Evolutionary conservation across 805 yeast genomes (phyloP).

Genomic region (Candida vaughaniae): DNA sequence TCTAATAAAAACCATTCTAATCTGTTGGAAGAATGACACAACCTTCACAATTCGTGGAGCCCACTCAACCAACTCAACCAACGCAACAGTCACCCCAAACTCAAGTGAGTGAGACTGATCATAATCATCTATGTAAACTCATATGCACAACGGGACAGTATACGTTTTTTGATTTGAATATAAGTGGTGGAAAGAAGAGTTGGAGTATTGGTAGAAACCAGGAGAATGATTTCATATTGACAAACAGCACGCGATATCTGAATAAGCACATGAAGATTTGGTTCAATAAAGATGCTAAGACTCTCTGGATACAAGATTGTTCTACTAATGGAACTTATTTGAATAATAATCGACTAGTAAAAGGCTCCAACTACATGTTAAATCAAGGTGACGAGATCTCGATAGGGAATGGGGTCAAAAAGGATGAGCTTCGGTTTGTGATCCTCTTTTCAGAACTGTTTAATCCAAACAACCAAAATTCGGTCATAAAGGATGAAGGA

Average conservation of each 20-base stretch:
- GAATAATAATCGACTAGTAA: conserved; percentile 70
- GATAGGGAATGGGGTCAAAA: conserved; percentile 81
- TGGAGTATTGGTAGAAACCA: conserved; percentile 79
- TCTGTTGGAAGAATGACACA: no score
- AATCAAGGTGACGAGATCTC: conserved; percentile 93
- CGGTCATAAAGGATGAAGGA: conserved; percentile 46
- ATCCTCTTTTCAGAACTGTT: conserved; percentile 46
- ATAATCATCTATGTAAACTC: conserved; percentile 48
- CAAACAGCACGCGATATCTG: conserved; percentile 61
- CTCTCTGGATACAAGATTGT: conserved; percentile 64
- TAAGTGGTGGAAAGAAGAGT: conserved; percentile 28
- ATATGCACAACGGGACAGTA: conserved; percentile 62
- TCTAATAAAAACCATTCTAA: no score
- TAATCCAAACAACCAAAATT: conserved; percentile 31
- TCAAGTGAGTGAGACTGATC: conserved; percentile 27
- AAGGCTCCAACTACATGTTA: conserved; percentile 74
- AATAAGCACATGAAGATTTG: conserved; percentile 72
- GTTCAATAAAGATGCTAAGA: conserved; percentile 56
- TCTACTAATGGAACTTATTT: conserved; percentile 94
- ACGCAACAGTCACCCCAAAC: conserved; percentile 38
- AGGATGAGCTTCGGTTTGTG: conserved; percentile 59
- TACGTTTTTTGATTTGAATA: conserved; percentile 43
- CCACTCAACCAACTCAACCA: conserved; percentile 34
- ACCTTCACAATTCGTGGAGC: conserved; percentile 2
- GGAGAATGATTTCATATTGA: conserved; percentile 62